Percentiles rank a stretch among this genome's conserved stretches.
Conservation (phyloP, 1,284 basidiomycete species). For the Cryptococcus wingfieldii region DNA sequence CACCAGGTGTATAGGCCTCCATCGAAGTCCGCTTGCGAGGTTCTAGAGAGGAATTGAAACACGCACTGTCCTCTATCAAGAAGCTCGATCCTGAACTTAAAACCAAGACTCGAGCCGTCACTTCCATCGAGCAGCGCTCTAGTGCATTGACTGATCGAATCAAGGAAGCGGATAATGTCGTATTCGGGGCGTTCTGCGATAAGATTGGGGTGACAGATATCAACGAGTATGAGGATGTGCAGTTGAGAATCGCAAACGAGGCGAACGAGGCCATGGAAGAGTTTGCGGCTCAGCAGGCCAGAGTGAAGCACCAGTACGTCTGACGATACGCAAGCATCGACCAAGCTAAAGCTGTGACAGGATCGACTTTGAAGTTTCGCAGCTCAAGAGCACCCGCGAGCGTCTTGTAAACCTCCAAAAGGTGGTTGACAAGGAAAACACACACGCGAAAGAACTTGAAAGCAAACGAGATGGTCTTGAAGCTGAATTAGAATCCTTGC, state of each 20-base stretch:
- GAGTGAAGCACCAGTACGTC: slow-evolving; percentile 79
- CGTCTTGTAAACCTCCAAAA: slow-evolving; percentile 60
- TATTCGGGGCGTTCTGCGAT: slow-evolving; percentile 76
- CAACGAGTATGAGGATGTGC: slow-evolving; percentile 90
- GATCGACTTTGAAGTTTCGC: slow-evolving; percentile 71
- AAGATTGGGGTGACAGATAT: slow-evolving; percentile 78
- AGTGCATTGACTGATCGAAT: slow-evolving; percentile 59
- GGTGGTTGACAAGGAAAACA: slow-evolving; percentile 58
- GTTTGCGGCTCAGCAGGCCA: slow-evolving; percentile 81
- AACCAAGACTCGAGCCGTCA: slow-evolving; percentile 46
- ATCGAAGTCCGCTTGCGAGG: slow-evolving; percentile 34
- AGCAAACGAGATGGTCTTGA: slow-evolving; percentile 59
- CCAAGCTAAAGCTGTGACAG: slow-evolving; percentile 49
- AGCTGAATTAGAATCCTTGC: slow-evolving; percentile 62
- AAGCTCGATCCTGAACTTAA: slow-evolving; percentile 63
- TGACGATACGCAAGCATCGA: not conserved
- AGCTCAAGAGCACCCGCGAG: slow-evolving; percentile 61
- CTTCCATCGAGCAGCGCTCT: slow-evolving; percentile 56
- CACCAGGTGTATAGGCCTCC: slow-evolving; percentile 15
- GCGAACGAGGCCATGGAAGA: slow-evolving; percentile 78
- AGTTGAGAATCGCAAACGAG: slow-evolving; percentile 79
- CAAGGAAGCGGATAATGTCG: slow-evolving; percentile 70
- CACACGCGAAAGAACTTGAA: slow-evolving; percentile 56
- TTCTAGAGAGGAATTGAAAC: slow-evolving; percentile 60
- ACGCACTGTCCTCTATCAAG: slow-evolving; percentile 66